Base-by-base conservation (phyloP, 257 asterid species). In the Leonotis leonurus region DNA sequence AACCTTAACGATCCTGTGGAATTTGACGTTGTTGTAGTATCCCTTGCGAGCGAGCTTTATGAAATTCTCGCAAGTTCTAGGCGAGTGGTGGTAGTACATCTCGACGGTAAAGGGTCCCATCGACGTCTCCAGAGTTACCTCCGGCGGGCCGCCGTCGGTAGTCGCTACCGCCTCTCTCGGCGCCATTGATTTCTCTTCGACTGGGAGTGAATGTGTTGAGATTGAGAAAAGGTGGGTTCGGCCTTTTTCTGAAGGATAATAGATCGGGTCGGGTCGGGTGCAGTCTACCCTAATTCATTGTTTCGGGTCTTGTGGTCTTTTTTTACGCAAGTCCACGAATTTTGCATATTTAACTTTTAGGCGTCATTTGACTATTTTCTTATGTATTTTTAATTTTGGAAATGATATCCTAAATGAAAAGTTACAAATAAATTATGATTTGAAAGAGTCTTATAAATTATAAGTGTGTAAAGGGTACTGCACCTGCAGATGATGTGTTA, bases 11-110 rank as follows among this genome's bases (percentile, higher is more conserved):
- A 92, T 89, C 65, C 96, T 69, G 77, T 92, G 99, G 83, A 92
- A 92, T 75, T 89, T 89, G 81, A 84, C 93, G 70, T 79, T 77
- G 66, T 79, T 86, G 68, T 89, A 89, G 75, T 92, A 92, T 43
- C 99, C 99, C 69, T 80, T 85, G 67, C 95, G 93, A 78, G 97
- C 84, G 64, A 93, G 95, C 83, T 82, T 92, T 2, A 85, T 60
- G 85, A 93, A 93, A 71, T 93, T 93, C 70, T 92, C 77, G 83
- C 97, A 89, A 49, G 99, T 93, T 52, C 89, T 76, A 5, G 97
- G 99, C 2, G 99, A 90, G 73, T 89, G 96, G 76, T 83, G 83
- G 85, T 83, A 76, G 68, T 93, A 89, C 97, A 93, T 89, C 96
- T 92, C 97, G 12, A 93, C 68, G 0, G 99, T 77, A 10, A 93